These are phyloP conservation scores for Pseudogymnoascus sp. DNA, from an alignment of 2,329 filamentous ascomycete species.

Conservation along the genomic window DNA sequence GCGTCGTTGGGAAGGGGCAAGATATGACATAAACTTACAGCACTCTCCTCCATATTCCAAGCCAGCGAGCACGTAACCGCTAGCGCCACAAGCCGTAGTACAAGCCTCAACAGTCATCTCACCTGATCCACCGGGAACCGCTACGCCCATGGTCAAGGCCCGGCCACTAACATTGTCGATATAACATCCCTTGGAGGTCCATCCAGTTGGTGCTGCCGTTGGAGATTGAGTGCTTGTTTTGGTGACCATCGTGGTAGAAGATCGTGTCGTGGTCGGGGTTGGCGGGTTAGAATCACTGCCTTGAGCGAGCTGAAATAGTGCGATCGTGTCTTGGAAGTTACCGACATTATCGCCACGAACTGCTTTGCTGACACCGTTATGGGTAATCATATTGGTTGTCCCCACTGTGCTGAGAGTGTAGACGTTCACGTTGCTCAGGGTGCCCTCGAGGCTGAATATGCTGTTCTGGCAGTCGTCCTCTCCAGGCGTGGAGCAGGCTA, in stretches of 20 bases:
- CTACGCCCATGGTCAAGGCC: neutral
- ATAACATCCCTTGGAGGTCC: too few species aligned
- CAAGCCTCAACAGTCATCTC: conserved; percentile 21
- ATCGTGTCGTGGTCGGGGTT: neutral
- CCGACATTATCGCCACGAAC: conserved; percentile 17
- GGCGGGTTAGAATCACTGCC: neutral
- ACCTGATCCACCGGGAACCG: conserved; percentile 7
- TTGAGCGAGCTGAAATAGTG: conserved; percentile 14
- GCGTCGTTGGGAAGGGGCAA: conserved; percentile 19
- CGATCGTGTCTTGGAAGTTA: conserved; percentile 18
- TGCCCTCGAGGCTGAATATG: conserved; percentile 21
- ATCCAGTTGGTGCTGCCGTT: too few species aligned
- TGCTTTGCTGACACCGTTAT: conserved; percentile 15
- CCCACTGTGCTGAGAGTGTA: conserved; percentile 21
- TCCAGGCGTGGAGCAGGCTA: conserved; percentile 14
- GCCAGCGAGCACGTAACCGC: conserved; percentile 33
- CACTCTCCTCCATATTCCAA: conserved; percentile 40
- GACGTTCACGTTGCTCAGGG: conserved; percentile 16
- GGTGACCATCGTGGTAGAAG: too few species aligned
- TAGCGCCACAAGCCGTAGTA: conserved; percentile 17
- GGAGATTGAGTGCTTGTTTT: too few species aligned
- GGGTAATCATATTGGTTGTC: conserved; percentile 19
- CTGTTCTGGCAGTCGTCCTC: conserved; percentile 21
- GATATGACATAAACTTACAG: conserved; percentile 20
- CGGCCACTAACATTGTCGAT: conserved; percentile 5